Evolutionary conservation across 441 rosid species (phyloP).

Genomic region (Melastoma candidum): DNA sequence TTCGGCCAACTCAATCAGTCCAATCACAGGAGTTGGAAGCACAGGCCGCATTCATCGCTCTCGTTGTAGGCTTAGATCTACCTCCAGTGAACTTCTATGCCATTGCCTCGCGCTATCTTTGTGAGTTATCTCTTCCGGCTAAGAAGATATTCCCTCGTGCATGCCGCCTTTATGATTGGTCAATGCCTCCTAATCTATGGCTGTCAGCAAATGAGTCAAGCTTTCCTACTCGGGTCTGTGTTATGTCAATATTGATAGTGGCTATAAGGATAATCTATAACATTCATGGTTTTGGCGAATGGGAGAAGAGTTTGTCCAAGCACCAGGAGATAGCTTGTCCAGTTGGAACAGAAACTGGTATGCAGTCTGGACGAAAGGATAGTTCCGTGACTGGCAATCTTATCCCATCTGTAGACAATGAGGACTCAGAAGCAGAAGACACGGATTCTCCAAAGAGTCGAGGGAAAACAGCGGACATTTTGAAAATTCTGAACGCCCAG

Average conservation of each 20-base stretch:
- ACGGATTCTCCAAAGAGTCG: conserved; percentile 17
- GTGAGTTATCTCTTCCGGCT: conserved; percentile 36
- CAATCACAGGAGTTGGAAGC: conserved; percentile 49
- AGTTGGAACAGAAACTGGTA: conserved; percentile 9
- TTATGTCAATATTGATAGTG: conserved; percentile 53
- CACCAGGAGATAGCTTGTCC: conserved; percentile 4
- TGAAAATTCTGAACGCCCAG: conserved; percentile 33
- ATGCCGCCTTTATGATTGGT: conserved; percentile 52
- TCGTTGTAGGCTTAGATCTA: conserved; percentile 32
- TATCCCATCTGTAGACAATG: conserved; percentile 13
- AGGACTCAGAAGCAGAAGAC: conserved; percentile 16
- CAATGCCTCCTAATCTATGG: conserved; percentile 68
- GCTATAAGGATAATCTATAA: conserved; percentile 49
- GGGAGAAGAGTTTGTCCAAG: conserved; percentile 45
- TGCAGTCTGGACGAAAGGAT: conserved; percentile 10
- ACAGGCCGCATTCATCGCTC: conserved; percentile 38
- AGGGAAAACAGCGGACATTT: conserved; percentile 29
- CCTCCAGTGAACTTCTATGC: conserved; percentile 58
- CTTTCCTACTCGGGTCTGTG: conserved; percentile 55
- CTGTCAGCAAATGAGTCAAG: conserved; percentile 43
- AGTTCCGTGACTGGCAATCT: conserved; percentile 14
- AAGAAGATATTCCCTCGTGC: conserved; percentile 47
- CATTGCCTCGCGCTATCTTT: conserved; percentile 47
- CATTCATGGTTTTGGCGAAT: conserved; percentile 51
- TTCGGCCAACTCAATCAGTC: conserved; percentile 39